These are phyloP conservation scores for Zygoascus meyerae DNA, from an alignment of 1,139 yeast genomes.

Conservation along the genomic window DNA sequence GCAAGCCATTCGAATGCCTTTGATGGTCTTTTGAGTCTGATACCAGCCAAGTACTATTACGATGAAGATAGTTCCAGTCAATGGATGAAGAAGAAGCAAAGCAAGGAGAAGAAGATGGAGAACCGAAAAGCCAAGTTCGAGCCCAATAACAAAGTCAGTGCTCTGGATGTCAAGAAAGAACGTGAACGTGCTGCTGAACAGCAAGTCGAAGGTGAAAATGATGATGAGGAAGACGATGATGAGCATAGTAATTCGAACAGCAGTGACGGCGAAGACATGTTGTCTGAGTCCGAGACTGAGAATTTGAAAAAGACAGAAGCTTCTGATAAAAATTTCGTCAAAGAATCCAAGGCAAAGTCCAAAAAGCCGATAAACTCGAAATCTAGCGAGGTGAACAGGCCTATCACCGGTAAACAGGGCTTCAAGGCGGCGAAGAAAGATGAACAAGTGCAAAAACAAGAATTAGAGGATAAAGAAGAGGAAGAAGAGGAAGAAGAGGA, in stretches of 20 bases:
- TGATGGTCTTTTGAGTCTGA: conserved; percentile 81
- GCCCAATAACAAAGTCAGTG: conserved; percentile 59
- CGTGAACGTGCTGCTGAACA: conserved; percentile 16
- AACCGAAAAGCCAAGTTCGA: conserved; percentile 69
- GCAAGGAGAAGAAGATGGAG: conserved; percentile 44
- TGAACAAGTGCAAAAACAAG: no score
- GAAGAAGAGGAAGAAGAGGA: no score
- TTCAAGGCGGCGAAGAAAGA: no score
- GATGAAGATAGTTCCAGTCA: conserved; percentile 72
- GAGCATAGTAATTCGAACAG: conserved; percentile 9
- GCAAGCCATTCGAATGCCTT: conserved; percentile 82
- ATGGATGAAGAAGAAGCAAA: conserved; percentile 71
- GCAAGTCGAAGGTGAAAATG: conserved; percentile 14
- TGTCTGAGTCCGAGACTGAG: conserved; percentile 9
- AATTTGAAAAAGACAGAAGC: conserved; percentile 1
- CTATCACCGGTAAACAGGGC: no score
- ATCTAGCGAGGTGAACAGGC: no score
- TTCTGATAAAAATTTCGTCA: no score
- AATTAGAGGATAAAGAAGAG: no score
- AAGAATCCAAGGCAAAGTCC: no score
- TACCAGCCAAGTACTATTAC: conserved; percentile 90
- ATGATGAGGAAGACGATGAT: conserved; percentile 15
- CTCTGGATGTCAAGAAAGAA: conserved; percentile 55
- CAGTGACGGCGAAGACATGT: conserved; percentile 12
- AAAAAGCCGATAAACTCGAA: no score